Percentiles rank a stretch among this genome's conserved stretches.
Evolutionary conservation across 2,329 filamentous ascomycete genomes (phyloP).

Genomic region (Ilyonectria mors-panacis): DNA sequence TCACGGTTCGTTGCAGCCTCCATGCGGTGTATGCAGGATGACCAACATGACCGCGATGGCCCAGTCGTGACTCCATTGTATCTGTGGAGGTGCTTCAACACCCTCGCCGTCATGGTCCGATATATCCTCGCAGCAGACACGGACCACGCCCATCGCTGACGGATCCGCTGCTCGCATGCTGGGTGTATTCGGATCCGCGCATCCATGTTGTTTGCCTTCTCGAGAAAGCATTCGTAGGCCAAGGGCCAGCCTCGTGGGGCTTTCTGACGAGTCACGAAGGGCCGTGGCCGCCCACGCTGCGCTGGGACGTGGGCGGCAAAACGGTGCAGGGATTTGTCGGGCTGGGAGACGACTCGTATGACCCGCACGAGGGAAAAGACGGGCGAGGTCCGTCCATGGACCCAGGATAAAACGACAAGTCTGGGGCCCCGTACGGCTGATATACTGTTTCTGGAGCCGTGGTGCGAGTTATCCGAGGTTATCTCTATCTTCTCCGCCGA

Average conservation of each 20-base stretch:
- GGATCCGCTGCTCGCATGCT: background rate
- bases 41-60: background rate
- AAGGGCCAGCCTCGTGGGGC: conserved; percentile 13
- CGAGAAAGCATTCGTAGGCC: background rate
- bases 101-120: conserved; percentile 6
- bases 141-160: background rate
- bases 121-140: background rate
- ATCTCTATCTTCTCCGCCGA: conserved; percentile 29
- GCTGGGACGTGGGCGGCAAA: conserved; percentile 15
- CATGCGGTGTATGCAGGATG: background rate
- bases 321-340: conserved; percentile 17
- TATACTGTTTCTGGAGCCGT: conserved; percentile 30
- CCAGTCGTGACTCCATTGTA: background rate
- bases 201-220: background rate
- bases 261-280: background rate
- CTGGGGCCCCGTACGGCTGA: conserved; percentile 36
- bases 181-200: conserved; percentile 11
- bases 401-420: conserved; percentile 19
- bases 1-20: background rate
- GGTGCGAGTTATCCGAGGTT: conserved; percentile 29
- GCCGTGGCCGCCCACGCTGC: background rate
- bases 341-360: conserved; percentile 27
- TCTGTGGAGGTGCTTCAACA: background rate
- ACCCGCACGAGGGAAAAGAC: conserved; percentile 15
- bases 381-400: conserved; percentile 14